Conservation (phyloP, 2,329 filamentous ascomycete species). For the Penicillium expansum region DNA sequence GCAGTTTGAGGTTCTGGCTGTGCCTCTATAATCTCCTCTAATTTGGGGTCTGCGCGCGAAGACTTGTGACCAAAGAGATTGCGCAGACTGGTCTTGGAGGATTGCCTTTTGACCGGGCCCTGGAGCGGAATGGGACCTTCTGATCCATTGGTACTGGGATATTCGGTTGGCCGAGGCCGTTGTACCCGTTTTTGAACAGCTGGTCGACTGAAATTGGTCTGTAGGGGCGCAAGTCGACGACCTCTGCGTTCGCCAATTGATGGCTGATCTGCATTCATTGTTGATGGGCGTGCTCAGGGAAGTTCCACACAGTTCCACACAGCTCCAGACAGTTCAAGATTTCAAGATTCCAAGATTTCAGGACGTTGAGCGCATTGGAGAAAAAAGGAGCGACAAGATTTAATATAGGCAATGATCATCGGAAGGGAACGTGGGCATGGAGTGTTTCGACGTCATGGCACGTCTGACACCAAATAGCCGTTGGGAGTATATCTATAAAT, state of each 20-base stretch:
- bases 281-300: neutral
- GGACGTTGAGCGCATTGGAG: neutral
- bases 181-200: slow-evolving; percentile 25
- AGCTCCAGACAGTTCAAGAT: neutral
- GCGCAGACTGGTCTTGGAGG: slow-evolving; percentile 39
- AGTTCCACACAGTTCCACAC: neutral
- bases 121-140: slow-evolving; percentile 35
- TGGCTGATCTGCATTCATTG: slow-evolving; percentile 24
- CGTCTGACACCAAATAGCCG: neutral
- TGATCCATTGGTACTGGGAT: slow-evolving; percentile 26
- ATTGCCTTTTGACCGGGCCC: slow-evolving; percentile 32
- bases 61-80: slow-evolving; percentile 39
- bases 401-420: slow-evolving; percentile 23
- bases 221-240: slow-evolving; percentile 36
- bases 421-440: slow-evolving; percentile 17
- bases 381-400: slow-evolving; percentile 19
- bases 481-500: neutral
- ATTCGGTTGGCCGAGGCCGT: slow-evolving; percentile 35
- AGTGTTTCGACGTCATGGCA: slow-evolving; percentile 20
- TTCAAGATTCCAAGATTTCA: neutral
- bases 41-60: slow-evolving; percentile 29
- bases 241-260: slow-evolving; percentile 39
- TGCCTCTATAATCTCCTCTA: slow-evolving; percentile 35
- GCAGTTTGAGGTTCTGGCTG: slow-evolving; percentile 19
- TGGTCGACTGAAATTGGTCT: slow-evolving; percentile 38